Evolutionary conservation across 305 asterid species (phyloP), one percentile per base, ranked within the genome.

Genomic region (Ruellia speciosa): DNA sequence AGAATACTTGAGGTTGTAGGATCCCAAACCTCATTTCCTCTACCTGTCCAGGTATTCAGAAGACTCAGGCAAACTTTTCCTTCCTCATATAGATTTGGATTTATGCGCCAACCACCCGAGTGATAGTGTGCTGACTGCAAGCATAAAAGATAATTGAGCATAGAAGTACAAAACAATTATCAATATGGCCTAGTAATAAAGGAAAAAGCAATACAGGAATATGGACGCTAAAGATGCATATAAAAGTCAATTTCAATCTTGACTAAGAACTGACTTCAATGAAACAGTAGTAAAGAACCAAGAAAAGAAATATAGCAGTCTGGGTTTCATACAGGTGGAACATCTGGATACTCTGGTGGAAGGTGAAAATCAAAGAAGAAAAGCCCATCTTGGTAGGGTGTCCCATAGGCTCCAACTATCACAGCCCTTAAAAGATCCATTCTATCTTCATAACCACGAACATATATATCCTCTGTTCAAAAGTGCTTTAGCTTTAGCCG

Each of bases 41-140:
- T 84, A 45, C 99, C 99, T 8, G 94, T 76, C 99, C 99, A 88
- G 15, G 99, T 92, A 68, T 92, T 92, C 70, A 92, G 67, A 49
- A 92, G 90, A 75, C 99, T 88, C 19, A 92, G 94, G 75, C 97
- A 92, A 69, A 88, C 97, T 76, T 92, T 88, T 53, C 97, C 96
- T 67, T 92, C 96, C 88, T 88, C 95, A 2, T 88, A 92, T 34
- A 92, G 70, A 76, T 88, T 92, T 51, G 99, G 99, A 78, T 92
- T 92, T 81, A 92, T 80, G 70, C 95, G 78, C 97, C 96, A 92
- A 18, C 96, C 97, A 62, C 96, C 95, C 66, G 99, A 92, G 71
- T 84, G 96, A 68, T 92, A 92, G 77, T 92, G 79, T 19, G 90
- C 96, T 14, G 88, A 82, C 97, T 90, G 84, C 72, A 79, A 59